These are phyloP conservation scores for Nicotiana paniculata DNA, from an alignment of 257 asterid species.

Conservation along the genomic window DNA sequence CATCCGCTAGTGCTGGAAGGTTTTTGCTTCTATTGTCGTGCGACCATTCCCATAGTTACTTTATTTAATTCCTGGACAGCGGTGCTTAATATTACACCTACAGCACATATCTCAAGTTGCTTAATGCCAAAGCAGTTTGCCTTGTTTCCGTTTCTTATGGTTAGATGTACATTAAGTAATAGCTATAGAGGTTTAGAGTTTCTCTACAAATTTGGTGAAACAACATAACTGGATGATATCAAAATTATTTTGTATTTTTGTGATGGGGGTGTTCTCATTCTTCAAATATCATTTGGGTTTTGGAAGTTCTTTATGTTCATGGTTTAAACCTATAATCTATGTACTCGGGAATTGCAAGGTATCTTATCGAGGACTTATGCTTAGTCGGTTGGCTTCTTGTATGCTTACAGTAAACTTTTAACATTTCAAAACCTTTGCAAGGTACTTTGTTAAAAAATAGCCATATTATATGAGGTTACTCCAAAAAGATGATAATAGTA, in stretches of 20 bases:
- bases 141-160: neutral
- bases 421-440: neutral
- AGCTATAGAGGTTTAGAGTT: neutral
- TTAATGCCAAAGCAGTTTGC: neutral
- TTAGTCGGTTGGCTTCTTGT: neutral
- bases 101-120: neutral
- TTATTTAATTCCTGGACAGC: neutral
- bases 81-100: conserved; percentile 3
- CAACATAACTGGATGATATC: neutral
- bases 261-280: neutral
- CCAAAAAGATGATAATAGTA: neutral
- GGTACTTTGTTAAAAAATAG: neutral
- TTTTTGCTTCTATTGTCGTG: no score
- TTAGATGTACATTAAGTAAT: neutral
- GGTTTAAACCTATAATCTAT: neutral
- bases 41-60: neutral
- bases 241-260: neutral
- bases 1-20: neutral
- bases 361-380: neutral
- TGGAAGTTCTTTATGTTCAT: neutral
- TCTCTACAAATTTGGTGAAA: neutral
- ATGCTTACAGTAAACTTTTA: neutral
- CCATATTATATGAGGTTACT: neutral
- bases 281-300: neutral
- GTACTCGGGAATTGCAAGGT: neutral